Base-by-base conservation (phyloP, 305 asterid genomes). In the Withania somnifera region DNA sequence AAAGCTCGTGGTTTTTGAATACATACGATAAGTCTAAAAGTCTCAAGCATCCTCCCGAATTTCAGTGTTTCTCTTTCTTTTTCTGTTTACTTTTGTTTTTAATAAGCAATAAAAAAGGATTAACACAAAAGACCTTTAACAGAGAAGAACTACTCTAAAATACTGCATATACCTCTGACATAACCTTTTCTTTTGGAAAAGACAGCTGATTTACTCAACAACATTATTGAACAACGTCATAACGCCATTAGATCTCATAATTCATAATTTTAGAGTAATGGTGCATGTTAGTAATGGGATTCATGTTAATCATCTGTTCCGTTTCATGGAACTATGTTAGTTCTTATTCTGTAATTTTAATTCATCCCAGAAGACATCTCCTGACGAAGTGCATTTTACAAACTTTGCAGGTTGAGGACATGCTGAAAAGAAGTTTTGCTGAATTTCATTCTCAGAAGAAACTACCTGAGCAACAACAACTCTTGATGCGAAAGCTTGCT, bases 401-500 rank as follows among this genome's bases (percentile, higher is more conserved):
- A 50, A 30, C 15, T 85, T 78, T 88, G 80, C 92, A 96, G 99
- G 97, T 96, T 87, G 99, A 96, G 90, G 99, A 96, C 87, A 96
- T 96, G 99, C 92, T 96, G 85, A 96, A 96, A 88, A 89, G 98
- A 90, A 96, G 99, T 90, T 94, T 96, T 83, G 99, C 99, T 53
- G 99, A 96, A 91, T 96, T 96, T 90, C 99, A 96, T 84, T 92
- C 99, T 67, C 99, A 96, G 91, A 92, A 90, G 89, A 96, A 96
- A 87, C 97, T 96, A 84, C 99, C 99, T 22, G 99, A 96, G 92
- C 71, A 90, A 71, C 95, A 96, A 78, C 93, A 92, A 83, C 97
- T 92, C 86, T 87, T 96, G 61, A 90, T 92, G 98, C 88, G 85
- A 81, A 96, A 94, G 89, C 98, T 88, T 88, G 91, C 97, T 77